phyloP scores from a whole-genome alignment of 768 basidiomycete species.

The Gloeopeniophorella convolvens region DNA sequence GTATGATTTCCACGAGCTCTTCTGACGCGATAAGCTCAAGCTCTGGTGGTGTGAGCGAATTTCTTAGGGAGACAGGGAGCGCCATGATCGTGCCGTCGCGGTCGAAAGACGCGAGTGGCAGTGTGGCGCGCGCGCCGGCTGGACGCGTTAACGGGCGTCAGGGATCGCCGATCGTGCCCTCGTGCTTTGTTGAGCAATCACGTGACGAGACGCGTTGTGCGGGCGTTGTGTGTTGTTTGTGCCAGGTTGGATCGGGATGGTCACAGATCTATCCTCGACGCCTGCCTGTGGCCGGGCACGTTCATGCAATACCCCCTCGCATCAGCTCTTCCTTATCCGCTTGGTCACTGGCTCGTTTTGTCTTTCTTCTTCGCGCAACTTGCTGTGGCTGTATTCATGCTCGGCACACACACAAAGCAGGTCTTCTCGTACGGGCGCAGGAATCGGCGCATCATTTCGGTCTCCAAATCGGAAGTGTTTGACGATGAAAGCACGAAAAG shows the following conservation, averaged over 20 bases:
- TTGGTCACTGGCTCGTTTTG: not conserved
- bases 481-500: slow-evolving; percentile 2
- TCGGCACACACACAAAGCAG: slow-evolving; percentile 56
- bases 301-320: not conserved
- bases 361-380: not conserved
- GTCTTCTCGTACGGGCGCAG: slow-evolving; percentile 62
- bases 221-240: slow-evolving; percentile 22
- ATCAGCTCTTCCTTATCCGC: not conserved
- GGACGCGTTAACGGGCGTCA: no score
- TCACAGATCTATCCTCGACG: slow-evolving; percentile 7
- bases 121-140: not conserved
- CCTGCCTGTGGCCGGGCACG: not conserved
- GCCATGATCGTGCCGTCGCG: slow-evolving; percentile 47
- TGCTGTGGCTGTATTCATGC: slow-evolving; percentile 33
- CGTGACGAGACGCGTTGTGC: slow-evolving; percentile 28
- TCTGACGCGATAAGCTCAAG: slow-evolving; percentile 86
- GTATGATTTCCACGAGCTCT: slow-evolving; percentile 78
- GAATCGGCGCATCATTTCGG: slow-evolving; percentile 51
- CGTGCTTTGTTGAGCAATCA: slow-evolving; percentile 16
- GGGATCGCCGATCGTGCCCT: not conserved
- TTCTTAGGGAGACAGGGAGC: slow-evolving; percentile 62
- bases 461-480: slow-evolving; percentile 25
- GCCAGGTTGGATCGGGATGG: slow-evolving; percentile 9
- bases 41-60: slow-evolving; percentile 75
- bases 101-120: not conserved